A percentile compares a stretch with the other conserved stretches of the same genome.
Evolutionary conservation across 129 eudicot species (phyloP).

Genomic region (Flaveria ramosissima): DNA sequence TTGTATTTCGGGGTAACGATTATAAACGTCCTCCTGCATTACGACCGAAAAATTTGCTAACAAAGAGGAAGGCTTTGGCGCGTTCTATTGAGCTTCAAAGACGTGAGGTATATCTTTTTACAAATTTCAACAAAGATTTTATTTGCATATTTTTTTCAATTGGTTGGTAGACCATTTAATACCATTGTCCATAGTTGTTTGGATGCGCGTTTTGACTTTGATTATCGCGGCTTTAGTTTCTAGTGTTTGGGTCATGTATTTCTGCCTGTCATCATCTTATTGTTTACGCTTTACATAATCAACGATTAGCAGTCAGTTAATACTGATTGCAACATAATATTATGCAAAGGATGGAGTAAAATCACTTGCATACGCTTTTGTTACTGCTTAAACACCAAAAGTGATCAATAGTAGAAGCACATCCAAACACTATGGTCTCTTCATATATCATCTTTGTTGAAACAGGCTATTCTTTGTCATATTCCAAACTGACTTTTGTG

Average conservation of each 20-base stretch:
- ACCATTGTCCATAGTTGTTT: neutral
- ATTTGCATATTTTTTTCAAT: neutral
- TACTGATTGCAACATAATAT: no score
- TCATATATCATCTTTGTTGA: no score
- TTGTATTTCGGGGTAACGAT: slow-evolving; percentile 79
- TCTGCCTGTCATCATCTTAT: no score
- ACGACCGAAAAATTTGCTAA: slow-evolving; percentile 86
- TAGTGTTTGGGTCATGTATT: no score
- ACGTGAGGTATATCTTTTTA: slow-evolving; percentile 58
- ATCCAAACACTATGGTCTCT: no score
- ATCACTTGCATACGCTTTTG: no score
- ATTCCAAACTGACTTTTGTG: slow-evolving; percentile 18
- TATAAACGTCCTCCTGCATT: slow-evolving; percentile 67
- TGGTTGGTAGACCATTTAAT: neutral
- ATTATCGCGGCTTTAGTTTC: no score
- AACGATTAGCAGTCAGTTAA: no score
- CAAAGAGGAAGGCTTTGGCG: slow-evolving; percentile 86
- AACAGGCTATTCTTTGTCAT: neutral
- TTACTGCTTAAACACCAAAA: no score
- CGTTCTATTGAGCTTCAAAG: slow-evolving; percentile 97
- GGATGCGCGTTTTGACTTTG: neutral
- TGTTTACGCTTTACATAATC: no score
- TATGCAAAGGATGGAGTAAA: no score
- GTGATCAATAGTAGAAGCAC: no score
- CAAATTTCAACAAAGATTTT: neutral